Percentiles rank a stretch among this genome's conserved stretches.
Evolutionary conservation across 2,329 filamentous ascomycete species (phyloP).

Genomic region (Fusarium transvaalense): DNA sequence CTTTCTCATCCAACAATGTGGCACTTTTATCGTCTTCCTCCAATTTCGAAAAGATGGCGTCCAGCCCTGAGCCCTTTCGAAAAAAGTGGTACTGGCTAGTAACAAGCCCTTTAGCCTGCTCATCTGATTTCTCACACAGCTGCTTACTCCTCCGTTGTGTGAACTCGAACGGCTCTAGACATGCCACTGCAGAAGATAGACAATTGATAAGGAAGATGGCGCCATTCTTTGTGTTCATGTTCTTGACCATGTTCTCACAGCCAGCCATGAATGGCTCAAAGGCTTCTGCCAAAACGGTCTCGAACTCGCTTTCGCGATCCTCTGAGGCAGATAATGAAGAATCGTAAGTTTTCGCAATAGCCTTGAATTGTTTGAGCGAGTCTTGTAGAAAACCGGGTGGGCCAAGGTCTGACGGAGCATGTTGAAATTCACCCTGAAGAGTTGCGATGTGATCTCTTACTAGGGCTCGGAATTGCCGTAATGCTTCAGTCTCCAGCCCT

Average conservation of each 20-base stretch:
- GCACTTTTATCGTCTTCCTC: slow-evolving; percentile 52
- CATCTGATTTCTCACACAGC: slow-evolving; percentile 68
- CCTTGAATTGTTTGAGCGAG: slow-evolving; percentile 80
- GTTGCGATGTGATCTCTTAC: slow-evolving; percentile 84
- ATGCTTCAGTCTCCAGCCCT: slow-evolving; percentile 78
- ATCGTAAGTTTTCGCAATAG: slow-evolving; percentile 88
- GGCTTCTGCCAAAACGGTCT: slow-evolving; percentile 79
- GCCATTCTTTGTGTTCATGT: slow-evolving; percentile 69
- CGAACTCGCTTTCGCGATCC: slow-evolving; percentile 76
- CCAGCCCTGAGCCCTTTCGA: slow-evolving; percentile 79
- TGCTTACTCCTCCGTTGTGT: slow-evolving; percentile 66
- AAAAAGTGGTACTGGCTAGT: slow-evolving; percentile 80
- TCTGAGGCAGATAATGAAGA: slow-evolving; percentile 75
- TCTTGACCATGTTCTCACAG: slow-evolving; percentile 76
- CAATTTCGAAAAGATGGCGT: slow-evolving; percentile 71
- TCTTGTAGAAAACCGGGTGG: slow-evolving; percentile 85
- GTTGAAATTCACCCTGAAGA: slow-evolving; percentile 78
- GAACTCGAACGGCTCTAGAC: slow-evolving; percentile 73
- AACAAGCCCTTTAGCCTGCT: slow-evolving; percentile 69
- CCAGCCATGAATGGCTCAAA: slow-evolving; percentile 87
- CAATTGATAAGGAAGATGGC: slow-evolving; percentile 83
- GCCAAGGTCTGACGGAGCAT: slow-evolving; percentile 77
- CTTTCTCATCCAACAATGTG: slow-evolving; percentile 62
- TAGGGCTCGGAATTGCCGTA: slow-evolving; percentile 84
- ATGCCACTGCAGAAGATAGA: slow-evolving; percentile 67